Evolutionary conservation across 1,139 yeast genomes (phyloP).

Genomic region (Spathaspora jeffriesii): DNA sequence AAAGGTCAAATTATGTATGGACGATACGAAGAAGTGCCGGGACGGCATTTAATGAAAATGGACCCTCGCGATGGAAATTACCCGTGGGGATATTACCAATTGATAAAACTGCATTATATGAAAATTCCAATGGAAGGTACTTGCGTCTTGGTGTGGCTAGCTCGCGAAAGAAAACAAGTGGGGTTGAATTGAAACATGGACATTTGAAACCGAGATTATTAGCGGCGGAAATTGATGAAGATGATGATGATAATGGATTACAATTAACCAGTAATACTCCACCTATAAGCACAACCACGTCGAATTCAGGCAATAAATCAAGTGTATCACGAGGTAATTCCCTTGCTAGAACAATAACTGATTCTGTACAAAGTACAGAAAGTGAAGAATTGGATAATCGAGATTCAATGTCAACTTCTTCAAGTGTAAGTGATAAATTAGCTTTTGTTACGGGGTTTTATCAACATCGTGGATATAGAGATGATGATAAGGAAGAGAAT

Average conservation of each 20-base stretch:
- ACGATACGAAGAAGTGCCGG: slow-evolving; percentile 53
- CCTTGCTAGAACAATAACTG: slow-evolving; percentile 31
- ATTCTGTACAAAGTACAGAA: slow-evolving; percentile 23
- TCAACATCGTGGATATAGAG: slow-evolving; percentile 43
- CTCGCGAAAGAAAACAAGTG: slow-evolving; percentile 34
- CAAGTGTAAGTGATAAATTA: slow-evolving; percentile 23
- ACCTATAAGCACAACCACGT: slow-evolving; percentile 10
- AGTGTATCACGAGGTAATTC: slow-evolving; percentile 20
- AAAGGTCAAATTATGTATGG: slow-evolving; percentile 55
- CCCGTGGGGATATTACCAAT: slow-evolving; percentile 64
- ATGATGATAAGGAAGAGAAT: slow-evolving; percentile 21
- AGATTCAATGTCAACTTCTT: slow-evolving; percentile 12
- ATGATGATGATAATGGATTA: slow-evolving; percentile 38
- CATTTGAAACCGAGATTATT: slow-evolving; percentile 72
- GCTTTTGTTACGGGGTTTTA: slow-evolving; percentile 33
- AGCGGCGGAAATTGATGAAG: slow-evolving; percentile 79
- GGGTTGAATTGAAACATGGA: slow-evolving; percentile 73
- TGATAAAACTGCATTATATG: slow-evolving; percentile 30
- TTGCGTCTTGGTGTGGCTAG: slow-evolving; percentile 26
- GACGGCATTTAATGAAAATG: slow-evolving; percentile 56
- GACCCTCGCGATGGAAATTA: slow-evolving; percentile 59
- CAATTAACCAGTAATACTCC: slow-evolving; percentile 18
- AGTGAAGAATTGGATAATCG: slow-evolving; percentile 15
- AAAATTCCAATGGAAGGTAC: slow-evolving; percentile 30
- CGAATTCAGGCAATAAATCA: slow-evolving; percentile 7